Conservation (phyloP, 345 rosid genomes). For the Aquilaria yunnanensis region DNA sequence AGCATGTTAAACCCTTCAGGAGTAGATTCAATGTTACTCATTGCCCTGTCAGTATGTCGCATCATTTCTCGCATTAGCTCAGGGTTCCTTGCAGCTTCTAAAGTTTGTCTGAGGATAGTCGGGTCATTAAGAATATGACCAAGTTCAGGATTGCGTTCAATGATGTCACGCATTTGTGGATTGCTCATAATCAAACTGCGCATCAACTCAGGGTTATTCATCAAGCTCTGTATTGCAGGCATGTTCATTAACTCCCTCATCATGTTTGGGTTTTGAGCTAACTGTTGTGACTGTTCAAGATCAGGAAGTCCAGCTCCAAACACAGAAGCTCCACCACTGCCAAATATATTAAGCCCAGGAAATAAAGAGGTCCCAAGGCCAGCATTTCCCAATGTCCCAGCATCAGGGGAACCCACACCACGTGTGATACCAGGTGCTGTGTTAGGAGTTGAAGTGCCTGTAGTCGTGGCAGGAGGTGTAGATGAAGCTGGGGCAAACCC, state of each 20-base stretch:
- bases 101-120: conserved; percentile 66
- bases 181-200: conserved; percentile 74
- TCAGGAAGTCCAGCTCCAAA: conserved; percentile 71
- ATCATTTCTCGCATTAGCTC: conserved; percentile 97
- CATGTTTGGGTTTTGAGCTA: conserved; percentile 71
- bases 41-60: conserved; percentile 80
- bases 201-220: conserved; percentile 89
- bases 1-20: conserved; percentile 91
- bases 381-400: conserved; percentile 35
- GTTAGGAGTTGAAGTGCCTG: conserved; percentile 34
- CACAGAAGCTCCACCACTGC: conserved; percentile 51
- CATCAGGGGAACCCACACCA: conserved; percentile 54
- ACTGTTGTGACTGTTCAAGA: conserved; percentile 72
- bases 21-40: conserved; percentile 86
- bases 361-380: conserved; percentile 62
- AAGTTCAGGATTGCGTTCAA: conserved; percentile 90
- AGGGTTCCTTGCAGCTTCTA: conserved; percentile 84
- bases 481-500: conserved; percentile 58
- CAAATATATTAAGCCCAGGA: conserved; percentile 61
- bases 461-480: conserved; percentile 38
- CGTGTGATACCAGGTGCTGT: conserved; percentile 41
- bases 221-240: conserved; percentile 69
- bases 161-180: conserved; percentile 88
- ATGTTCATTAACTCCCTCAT: conserved; percentile 83
- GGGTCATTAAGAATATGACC: conserved; percentile 87